Base-by-base conservation (phyloP, 2,329 filamentous ascomycete genomes). In the Pestalotiopsis sp. region DNA sequence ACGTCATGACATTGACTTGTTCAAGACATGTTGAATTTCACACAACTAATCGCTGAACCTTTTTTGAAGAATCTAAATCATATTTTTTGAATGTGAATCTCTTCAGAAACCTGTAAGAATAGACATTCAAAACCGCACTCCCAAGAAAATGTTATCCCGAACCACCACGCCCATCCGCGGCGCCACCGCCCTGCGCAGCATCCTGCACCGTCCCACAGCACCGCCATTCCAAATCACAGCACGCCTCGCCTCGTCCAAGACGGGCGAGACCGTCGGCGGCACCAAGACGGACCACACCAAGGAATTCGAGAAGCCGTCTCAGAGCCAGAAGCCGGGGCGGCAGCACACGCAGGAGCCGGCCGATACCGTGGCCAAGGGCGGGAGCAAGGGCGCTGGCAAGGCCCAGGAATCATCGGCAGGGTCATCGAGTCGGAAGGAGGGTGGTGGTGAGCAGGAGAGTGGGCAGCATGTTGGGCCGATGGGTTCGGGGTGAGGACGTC, bases 201-300 rank as follows among this genome's bases (percentile, higher is more conserved):
- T 39, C 59, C 12, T 17, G 17, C 27, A 31, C 4, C 31, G 13
- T 6, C 4, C 12, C 6, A 3, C n/a, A n/a, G 3, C 59, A 17
- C 27, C 14, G 2, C 20, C 20, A 1, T 23, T 23, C 20, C 20
- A 23, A 23, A 2, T 23, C 20, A 23, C n/a, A n/a, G 3, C 59
- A 17, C 27, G 25, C 59, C 27, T 38, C 27, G 14, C 9, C 2
- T 62, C 59, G 25, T 41, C 36, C 5, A 62, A 36, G 17, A n/a
- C n/a, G 20, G 31, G 31, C 14, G 59, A 62, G 17, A 62, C 59
- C 11, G 31, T 62, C 31, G 59, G 59, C 11, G 59, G 59, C 31
- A 62, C 59, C 25, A 62, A 62, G 59, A 62, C 59, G 31, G 59
- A 62, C 59, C 59, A 62, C n/a, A 36, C 27, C 13, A 39, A 62